Evolutionary conservation across 805 yeast genomes (phyloP).

Genomic region (Danielia oregonensis): DNA sequence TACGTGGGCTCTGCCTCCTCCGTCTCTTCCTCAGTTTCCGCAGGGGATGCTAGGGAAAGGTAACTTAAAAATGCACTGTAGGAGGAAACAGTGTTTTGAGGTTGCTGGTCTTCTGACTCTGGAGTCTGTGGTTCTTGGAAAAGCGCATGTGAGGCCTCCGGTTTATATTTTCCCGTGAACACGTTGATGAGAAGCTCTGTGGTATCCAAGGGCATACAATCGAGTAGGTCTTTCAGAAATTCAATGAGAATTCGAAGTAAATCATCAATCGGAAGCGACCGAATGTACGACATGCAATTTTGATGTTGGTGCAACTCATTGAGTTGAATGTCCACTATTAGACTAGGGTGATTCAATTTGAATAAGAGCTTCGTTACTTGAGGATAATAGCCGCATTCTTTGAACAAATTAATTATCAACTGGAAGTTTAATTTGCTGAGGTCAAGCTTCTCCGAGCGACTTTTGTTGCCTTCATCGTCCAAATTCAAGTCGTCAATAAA

Average conservation of each 20-base stretch:
- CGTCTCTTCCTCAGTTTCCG: constrained; percentile 1
- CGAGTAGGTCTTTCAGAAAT: constrained; percentile 62
- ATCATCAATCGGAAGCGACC: constrained; percentile 70
- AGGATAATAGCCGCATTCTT: constrained; percentile 63
- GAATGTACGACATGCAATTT: constrained; percentile 61
- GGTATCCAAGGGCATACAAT: constrained; percentile 70
- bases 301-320: constrained; percentile 59
- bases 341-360: constrained; percentile 66
- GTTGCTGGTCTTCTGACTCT: not conserved
- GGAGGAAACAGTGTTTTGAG: constrained; percentile 8
- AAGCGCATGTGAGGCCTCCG: constrained; percentile 23
- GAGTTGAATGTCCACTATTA: constrained; percentile 72
- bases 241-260: constrained; percentile 66
- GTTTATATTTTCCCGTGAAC: constrained; percentile 79
- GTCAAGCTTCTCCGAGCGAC: constrained; percentile 7
- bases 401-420: constrained; percentile 62
- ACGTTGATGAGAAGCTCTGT: constrained; percentile 79
- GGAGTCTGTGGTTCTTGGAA: not conserved
- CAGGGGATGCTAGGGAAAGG: constrained; percentile 8
- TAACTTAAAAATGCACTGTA: constrained; percentile 16
- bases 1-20: constrained; percentile 53
- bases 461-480: constrained; percentile 9
- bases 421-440: constrained; percentile 46
- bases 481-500: constrained; percentile 48
- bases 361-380: constrained; percentile 70